Percentiles rank a stretch among this genome's conserved stretches.
These are phyloP conservation scores for Paramecium sonneborni DNA, from an alignment of 73 alveolate species.

Conservation along the genomic window DNA sequence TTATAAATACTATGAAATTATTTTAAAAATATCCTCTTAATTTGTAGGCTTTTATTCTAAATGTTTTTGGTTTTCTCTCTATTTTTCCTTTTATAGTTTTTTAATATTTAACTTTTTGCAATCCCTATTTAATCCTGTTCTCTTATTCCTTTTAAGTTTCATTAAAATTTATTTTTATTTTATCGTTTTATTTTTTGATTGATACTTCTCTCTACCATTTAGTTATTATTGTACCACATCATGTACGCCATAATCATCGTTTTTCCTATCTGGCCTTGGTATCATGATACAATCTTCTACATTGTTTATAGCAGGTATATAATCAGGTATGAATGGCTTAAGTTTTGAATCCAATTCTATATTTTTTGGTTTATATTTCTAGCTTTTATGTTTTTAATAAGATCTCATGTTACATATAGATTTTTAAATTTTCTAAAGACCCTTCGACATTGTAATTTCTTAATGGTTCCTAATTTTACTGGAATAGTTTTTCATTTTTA, in stretches of 20 bases:
- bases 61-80: neutral
- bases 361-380: neutral
- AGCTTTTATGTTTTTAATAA: neutral
- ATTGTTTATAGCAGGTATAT: neutral
- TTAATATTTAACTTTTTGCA: neutral
- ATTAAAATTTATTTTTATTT: no score
- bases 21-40: neutral
- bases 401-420: neutral
- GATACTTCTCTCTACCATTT: neutral
- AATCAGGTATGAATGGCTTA: neutral
- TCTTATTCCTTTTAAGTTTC: neutral
- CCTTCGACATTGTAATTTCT: neutral
- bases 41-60: neutral
- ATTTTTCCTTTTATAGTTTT: neutral
- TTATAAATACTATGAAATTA: neutral
- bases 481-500: neutral
- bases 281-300: neutral
- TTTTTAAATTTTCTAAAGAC: neutral
- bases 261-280: neutral
- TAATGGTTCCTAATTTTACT: neutral
- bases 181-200: no score
- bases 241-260: neutral
- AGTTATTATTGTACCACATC: neutral
- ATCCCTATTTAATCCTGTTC: neutral
- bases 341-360: neutral